These are phyloP conservation scores for Cladosporium sp. DNA, from an alignment of 2,329 filamentous ascomycete species.

Conservation along the genomic window DNA sequence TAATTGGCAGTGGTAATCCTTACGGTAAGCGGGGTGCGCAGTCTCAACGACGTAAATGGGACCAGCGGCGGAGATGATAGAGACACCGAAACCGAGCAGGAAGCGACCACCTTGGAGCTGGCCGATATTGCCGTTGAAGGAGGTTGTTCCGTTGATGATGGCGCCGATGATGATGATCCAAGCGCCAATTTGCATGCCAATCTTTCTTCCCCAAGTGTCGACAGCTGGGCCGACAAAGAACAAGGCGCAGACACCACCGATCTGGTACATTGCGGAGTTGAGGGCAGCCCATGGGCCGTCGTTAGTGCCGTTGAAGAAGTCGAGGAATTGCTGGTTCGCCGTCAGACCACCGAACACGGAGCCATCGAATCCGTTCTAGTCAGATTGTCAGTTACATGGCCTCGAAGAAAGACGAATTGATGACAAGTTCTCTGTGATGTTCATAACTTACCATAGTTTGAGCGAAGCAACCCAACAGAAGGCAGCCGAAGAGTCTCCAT, in stretches of 20 bases:
- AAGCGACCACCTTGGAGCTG: conserved; percentile 49
- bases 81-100: conserved; percentile 59
- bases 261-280: conserved; percentile 46
- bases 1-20: too few species aligned
- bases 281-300: conserved; percentile 43
- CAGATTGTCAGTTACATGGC: conserved; percentile 40
- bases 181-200: conserved; percentile 48
- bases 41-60: conserved; percentile 63
- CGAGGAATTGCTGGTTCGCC: conserved; percentile 44
- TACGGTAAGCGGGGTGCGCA: conserved; percentile 57
- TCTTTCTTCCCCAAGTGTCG: conserved; percentile 47
- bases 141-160: conserved; percentile 44
- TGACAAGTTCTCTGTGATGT: too few species aligned
- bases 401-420: too few species aligned
- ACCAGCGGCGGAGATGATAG: conserved; percentile 56
- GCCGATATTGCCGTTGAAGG: conserved; percentile 34
- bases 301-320: conserved; percentile 39
- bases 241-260: conserved; percentile 42
- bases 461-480: conserved; percentile 38
- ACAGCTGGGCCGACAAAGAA: conserved; percentile 44
- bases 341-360: conserved; percentile 52
- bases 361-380: conserved; percentile 53
- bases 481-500: conserved; percentile 22
- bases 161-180: conserved; percentile 60
- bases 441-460: conserved; percentile 21